Base-by-base conservation (phyloP, 2,329 filamentous ascomycete genomes). In the Teratosphaeria zuluensis region DNA sequence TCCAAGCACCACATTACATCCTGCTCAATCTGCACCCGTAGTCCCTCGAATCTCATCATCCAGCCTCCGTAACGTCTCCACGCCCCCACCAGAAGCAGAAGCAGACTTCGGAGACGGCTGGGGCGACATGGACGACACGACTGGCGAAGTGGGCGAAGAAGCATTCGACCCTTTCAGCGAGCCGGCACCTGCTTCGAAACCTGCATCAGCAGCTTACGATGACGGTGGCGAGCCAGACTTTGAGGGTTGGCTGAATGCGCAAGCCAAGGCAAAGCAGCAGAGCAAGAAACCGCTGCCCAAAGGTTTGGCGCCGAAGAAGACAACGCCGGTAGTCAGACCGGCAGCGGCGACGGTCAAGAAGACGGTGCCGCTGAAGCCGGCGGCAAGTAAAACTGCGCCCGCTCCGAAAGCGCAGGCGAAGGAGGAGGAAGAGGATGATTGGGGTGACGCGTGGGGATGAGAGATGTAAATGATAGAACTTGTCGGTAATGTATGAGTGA, bases 181-280 rank as follows among this genome's bases (percentile, higher is more conserved):
- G 24, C 70, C 74, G 46, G 16, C 56, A 30, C 48, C 69, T 28
- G 46, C 42, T 60, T 55, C 62, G 3, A 63, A 57, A 21, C 38
- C 65, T 16, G 57, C 48, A 4, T 57, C 53, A 48, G 80, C 69
- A 6, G 80, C 86, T 0, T 92, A 88, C 63, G 89, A 92, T 60
- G 91, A 96, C 65, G 85, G 88, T 30, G 86, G 87, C 2, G 92
- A 99, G 72, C 92, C 92, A 0, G 94, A 97, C 72, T 97, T 99
- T 73, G 92, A 91, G 4, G 92, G 91, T 4, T 97, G 94, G 92
- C 75, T 97, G 24, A 91, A 90, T 12, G 91, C 92, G 12, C 90
- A 96, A 71, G 84, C 88, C 5, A 81, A 86, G 62, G 83, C 88
- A 62, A 96, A 95, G 76, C 80, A 80, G 68, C 73, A 59, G 56